Conservation (phyloP, 163 green algal species). For the Scenedesmus sp. region DNA sequence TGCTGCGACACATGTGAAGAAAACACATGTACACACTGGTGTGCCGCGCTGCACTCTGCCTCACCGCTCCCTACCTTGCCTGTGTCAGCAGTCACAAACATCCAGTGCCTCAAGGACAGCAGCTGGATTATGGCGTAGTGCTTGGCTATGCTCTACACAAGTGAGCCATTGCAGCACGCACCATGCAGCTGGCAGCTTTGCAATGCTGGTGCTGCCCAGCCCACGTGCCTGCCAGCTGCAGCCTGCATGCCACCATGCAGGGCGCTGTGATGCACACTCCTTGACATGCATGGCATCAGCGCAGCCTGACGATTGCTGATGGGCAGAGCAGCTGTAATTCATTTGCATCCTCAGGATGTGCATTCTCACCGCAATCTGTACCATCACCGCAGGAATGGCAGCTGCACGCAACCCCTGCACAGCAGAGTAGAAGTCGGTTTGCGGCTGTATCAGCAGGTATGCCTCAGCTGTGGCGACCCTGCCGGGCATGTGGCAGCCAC, state of each 20-base stretch:
- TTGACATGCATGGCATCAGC: not conserved
- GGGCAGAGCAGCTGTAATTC: too few relatives aligned
- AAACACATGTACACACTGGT: not conserved
- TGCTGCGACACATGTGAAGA: too few relatives aligned
- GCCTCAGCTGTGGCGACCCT: not conserved
- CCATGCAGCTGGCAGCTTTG: not conserved
- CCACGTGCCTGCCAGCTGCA: not conserved
- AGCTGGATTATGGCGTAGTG: conserved; percentile 28
- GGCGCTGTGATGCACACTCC: not conserved
- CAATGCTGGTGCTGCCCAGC: not conserved
- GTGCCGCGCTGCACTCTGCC: not conserved
- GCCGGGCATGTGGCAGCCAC: not conserved
- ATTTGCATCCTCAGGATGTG: too few relatives aligned
- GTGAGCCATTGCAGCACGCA: not conserved
- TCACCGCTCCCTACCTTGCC: not conserved
- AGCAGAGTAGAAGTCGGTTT: conserved; percentile 56
- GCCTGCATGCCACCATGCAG: not conserved
- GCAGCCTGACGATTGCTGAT: too few relatives aligned
- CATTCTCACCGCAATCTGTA: not conserved
- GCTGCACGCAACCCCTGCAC: conserved; percentile 50
- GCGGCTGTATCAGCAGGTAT: conserved; percentile 43
- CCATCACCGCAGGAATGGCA: conserved; percentile 55
- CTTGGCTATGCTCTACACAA: conserved; percentile 52
- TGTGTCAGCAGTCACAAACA: conserved; percentile 15
- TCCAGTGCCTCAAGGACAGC: conserved; percentile 1